Base-by-base conservation (phyloP, 345 rosid genomes). In the Gossypium arboreum region DNA sequence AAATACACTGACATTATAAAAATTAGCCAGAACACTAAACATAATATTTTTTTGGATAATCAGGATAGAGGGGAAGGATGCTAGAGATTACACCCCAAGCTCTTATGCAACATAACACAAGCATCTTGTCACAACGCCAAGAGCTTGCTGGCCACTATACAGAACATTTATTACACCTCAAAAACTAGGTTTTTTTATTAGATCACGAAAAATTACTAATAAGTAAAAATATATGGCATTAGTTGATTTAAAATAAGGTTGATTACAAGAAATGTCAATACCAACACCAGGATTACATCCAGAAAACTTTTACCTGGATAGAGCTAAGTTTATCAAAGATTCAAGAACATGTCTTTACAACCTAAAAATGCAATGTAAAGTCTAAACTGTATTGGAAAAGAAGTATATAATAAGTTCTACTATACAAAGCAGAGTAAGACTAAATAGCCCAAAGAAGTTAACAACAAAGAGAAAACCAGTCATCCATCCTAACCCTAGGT, bases 401-500 rank as follows among this genome's bases (percentile, higher is more conserved):
- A 20, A 3, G 44, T 62, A 62, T 2, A 34, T 41, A 8, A 62
- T 34, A 65, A 50, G 55, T 15, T 16, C 52, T 79, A 94, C 98
- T 97, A 92, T 92, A 16, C 92, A 94, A 51, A 92, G 88, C 13
- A 97, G 93, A 78, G 84, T 88, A 18, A 94, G 91, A 82, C 97
- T 87, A 75, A 91, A 94, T 47, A 94, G 90, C 8, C 97, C 97
- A 17, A 94, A 82, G 82, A 94, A 92, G 78, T 97, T 94, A 79
- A 90, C 98, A 45, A 91, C 91, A 66, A 92, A 88, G 25, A 94
- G 48, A 82, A 94, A 94, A 3, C 94, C 97, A 64, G 86, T 87
- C 97, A 94, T 94, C 97, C 98, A 94, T 44, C 88, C 81, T 77
- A 94, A 80, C 13, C 97, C 94, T 0, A 94, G 97, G 77, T 88